These are phyloP conservation scores for Aureobasidium leucospermi DNA, from an alignment of 2,329 filamentous ascomycete genomes.

Conservation along the genomic window DNA sequence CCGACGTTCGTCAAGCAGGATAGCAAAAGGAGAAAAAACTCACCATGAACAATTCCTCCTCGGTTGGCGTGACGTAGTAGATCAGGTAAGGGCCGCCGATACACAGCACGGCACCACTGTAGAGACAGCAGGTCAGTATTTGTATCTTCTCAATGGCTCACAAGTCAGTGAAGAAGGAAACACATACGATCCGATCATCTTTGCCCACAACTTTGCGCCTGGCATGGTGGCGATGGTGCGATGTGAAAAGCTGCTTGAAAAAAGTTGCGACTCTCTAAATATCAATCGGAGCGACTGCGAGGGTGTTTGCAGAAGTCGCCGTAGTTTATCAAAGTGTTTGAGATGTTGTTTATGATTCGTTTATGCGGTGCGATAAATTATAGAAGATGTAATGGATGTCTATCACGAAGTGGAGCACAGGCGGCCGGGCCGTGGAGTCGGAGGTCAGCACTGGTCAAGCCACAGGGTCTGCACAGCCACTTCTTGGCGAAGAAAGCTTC, in stretches of 20 bases:
- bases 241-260: neutral
- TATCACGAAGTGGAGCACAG: neutral
- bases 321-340: no score
- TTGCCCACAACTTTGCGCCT: conserved; percentile 46
- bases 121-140: neutral
- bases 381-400: conserved; percentile 10
- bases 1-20: neutral
- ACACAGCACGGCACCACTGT: conserved; percentile 62
- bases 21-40: neutral
- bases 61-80: conserved; percentile 70
- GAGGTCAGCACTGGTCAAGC: conserved; percentile 3
- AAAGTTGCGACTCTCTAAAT: neutral
- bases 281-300: no score
- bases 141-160: neutral
- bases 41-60: conserved; percentile 80
- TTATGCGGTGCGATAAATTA: neutral
- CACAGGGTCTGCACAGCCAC: neutral
- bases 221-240: conserved; percentile 33
- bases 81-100: conserved; percentile 83
- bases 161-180: conserved; percentile 11
- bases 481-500: neutral
- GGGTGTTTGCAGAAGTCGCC: neutral
- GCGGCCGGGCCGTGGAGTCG: neutral
- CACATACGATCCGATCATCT: conserved; percentile 64
- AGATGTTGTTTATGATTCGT: neutral